These are phyloP conservation scores for Thermothelomyces thermophilus DNA, from an alignment of 2,329 filamentous ascomycete species.

Conservation along the genomic window DNA sequence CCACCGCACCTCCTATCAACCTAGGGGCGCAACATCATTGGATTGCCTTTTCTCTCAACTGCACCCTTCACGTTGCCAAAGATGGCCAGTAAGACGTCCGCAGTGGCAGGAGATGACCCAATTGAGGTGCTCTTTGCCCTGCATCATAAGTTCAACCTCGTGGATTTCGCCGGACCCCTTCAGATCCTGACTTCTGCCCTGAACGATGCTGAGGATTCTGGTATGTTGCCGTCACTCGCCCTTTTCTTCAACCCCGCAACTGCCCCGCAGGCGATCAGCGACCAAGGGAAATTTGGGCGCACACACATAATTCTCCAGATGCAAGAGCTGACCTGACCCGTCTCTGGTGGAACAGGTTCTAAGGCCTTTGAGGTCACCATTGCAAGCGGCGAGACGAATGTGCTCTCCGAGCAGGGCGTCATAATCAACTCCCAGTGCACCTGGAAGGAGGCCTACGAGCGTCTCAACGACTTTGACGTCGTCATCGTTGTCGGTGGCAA, in stretches of 20 bases:
- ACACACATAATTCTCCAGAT: background rate
- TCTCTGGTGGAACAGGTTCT: constrained; percentile 34
- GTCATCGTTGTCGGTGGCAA: constrained; percentile 72
- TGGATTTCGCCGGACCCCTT: constrained; percentile 52
- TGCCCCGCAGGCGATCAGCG: background rate
- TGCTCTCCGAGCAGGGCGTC: constrained; percentile 57
- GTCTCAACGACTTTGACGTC: constrained; percentile 69
- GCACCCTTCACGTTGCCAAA: constrained; percentile 26
- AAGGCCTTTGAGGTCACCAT: constrained; percentile 55
- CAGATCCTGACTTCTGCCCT: constrained; percentile 46
- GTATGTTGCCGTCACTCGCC: constrained; percentile 34
- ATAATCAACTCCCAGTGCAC: constrained; percentile 67
- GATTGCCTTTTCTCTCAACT: background rate
- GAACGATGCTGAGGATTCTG: constrained; percentile 47
- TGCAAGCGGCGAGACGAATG: constrained; percentile 46
- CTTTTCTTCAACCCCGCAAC: constrained; percentile 10
- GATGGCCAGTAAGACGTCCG: constrained; percentile 54
- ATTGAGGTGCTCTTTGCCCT: constrained; percentile 55
- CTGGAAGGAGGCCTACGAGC: constrained; percentile 70
- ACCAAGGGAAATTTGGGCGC: background rate
- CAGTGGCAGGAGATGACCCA: constrained; percentile 49
- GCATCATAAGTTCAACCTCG: constrained; percentile 52
- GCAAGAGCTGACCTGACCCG: constrained; percentile 14
- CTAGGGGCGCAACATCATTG: background rate
- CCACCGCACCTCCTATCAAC: background rate